Conservation (phyloP, 306 rosid species). For the Dicorynia guianensis region DNA sequence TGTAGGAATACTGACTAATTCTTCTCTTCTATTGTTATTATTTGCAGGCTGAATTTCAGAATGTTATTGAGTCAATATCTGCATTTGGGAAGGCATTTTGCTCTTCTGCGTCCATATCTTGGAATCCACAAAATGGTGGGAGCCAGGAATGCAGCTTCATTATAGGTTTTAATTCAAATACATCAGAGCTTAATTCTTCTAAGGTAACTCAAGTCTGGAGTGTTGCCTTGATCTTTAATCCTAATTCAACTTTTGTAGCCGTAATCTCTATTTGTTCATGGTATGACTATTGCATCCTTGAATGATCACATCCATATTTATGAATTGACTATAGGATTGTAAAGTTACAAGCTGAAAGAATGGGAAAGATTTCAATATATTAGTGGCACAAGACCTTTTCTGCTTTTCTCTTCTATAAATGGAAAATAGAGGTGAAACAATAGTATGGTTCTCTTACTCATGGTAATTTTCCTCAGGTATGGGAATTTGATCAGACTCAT, state of each 20-base stretch:
- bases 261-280: conserved; percentile 11
- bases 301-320: conserved; percentile 7
- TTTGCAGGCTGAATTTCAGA: conserved; percentile 91
- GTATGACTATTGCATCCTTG: conserved; percentile 6
- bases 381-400: background rate
- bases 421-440: background rate
- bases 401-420: conserved; percentile 5
- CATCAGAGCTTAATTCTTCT: conserved; percentile 78
- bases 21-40: conserved; percentile 7
- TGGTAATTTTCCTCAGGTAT: conserved; percentile 58
- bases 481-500: conserved; percentile 98
- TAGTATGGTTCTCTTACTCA: background rate
- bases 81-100: conserved; percentile 72
- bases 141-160: conserved; percentile 75
- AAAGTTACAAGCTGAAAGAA: conserved; percentile 19
- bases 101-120: conserved; percentile 82
- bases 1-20: conserved; percentile 1
- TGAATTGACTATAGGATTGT: conserved; percentile 24
- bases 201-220: conserved; percentile 60
- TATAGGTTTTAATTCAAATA: conserved; percentile 78
- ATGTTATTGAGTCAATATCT: conserved; percentile 81
- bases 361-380: conserved; percentile 26
- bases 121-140: conserved; percentile 75
- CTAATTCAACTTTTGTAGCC: background rate
- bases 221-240: conserved; percentile 26